A percentile compares a stretch with the other conserved stretches of the same genome.
These are phyloP conservation scores for Arachnomyces sp. DNA, from an alignment of 2,329 filamentous ascomycete genomes.

Conservation along the genomic window DNA sequence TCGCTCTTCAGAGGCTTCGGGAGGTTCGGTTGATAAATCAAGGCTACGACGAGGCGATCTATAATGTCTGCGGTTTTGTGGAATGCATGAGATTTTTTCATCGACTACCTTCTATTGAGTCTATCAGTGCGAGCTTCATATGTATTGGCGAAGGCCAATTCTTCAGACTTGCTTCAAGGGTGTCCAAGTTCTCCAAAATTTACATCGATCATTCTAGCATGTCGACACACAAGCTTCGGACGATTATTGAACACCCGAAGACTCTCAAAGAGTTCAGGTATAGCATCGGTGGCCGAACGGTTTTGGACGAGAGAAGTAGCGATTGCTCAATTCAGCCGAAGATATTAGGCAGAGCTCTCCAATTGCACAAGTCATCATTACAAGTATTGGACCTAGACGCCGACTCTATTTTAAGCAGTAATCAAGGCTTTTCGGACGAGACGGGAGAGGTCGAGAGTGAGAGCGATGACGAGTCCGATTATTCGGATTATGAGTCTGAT, in stretches of 20 bases:
- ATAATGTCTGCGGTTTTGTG: not conserved
- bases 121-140: not conserved
- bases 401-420: not conserved
- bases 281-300: not conserved
- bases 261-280: not conserved
- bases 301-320: not conserved
- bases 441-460: not conserved
- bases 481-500: not conserved
- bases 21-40: too few relatives aligned
- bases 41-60: too few relatives aligned
- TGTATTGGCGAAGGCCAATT: not conserved
- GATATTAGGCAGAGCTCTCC: not conserved
- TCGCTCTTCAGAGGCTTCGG: too few relatives aligned
- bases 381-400: conserved; percentile 2
- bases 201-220: not conserved
- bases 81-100: not conserved
- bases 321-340: not conserved
- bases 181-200: conserved; percentile 2
- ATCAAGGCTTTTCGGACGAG: not conserved
- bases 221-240: not conserved
- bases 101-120: not conserved
- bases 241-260: not conserved
- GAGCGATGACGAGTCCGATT: not conserved
- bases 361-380: not conserved
- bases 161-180: not conserved